Conservation (phyloP, 1,284 basidiomycete species). For the Cystobasidium sp. region DNA sequence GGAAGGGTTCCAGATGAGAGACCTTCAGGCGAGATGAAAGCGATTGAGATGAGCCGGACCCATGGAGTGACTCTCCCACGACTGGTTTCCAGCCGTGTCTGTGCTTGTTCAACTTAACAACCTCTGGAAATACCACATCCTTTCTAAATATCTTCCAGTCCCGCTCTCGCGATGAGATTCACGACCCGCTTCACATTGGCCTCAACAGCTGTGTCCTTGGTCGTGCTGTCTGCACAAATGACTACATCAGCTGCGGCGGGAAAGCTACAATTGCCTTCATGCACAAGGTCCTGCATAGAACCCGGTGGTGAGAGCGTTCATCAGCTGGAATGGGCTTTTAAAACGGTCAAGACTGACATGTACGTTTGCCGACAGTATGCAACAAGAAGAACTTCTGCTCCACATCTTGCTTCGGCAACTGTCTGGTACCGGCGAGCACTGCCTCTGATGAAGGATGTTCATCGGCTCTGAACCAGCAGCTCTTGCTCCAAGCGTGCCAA, state of each 20-base stretch:
- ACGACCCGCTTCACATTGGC: too few species aligned
- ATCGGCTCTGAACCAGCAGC: conserved; percentile 19
- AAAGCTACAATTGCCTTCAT: conserved; percentile 1
- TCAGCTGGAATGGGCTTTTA: not conserved
- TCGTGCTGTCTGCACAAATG: not conserved
- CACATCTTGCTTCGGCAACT: conserved; percentile 18
- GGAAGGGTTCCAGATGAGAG: too few species aligned
- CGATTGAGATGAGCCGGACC: too few species aligned
- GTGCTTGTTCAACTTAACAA: too few species aligned
- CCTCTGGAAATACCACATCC: too few species aligned
- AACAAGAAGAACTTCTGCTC: conserved; percentile 15
- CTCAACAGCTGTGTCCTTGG: too few species aligned
- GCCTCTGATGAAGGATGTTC: not conserved
- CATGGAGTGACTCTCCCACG: too few species aligned
- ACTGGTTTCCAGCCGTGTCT: too few species aligned
- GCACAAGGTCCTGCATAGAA: conserved; percentile 10
- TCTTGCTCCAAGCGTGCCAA: conserved; percentile 11
- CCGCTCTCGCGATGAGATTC: too few species aligned
- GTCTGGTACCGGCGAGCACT: not conserved
- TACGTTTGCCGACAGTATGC: not conserved
- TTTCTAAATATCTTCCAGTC: too few species aligned
- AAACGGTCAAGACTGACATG: not conserved
- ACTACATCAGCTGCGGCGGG: not conserved
- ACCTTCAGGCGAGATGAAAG: too few species aligned
- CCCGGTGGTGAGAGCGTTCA: not conserved